phyloP scores from a whole-genome alignment of 2,329 filamentous ascomycete species.

The Paraconiothyrium brasiliense region DNA sequence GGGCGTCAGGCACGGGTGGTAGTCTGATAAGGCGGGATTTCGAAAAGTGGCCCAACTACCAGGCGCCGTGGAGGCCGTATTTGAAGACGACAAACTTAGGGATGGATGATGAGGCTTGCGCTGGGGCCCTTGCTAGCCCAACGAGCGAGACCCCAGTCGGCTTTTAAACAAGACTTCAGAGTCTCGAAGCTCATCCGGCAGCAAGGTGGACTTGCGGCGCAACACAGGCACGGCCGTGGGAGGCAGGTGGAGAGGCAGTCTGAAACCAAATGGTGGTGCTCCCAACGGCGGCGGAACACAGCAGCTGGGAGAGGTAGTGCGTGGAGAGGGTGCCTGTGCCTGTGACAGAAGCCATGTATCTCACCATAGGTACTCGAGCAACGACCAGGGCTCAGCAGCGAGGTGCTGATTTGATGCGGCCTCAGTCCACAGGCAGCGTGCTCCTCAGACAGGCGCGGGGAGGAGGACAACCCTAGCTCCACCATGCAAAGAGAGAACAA shows the following conservation, averaged over 20 bases:
- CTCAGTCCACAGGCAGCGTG: constrained; percentile 40
- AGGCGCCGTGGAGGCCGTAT: constrained; percentile 34
- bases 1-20: constrained; percentile 37
- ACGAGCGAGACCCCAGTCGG: constrained; percentile 38
- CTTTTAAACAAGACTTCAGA: constrained; percentile 38
- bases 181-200: constrained; percentile 34
- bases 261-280: constrained; percentile 45
- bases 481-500: constrained; percentile 37
- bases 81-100: constrained; percentile 39
- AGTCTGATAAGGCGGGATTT: constrained; percentile 17
- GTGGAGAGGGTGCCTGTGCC: constrained; percentile 36
- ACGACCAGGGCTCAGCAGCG: constrained; percentile 18
- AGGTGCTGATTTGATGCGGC: constrained; percentile 33
- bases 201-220: constrained; percentile 36
- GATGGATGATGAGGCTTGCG: constrained; percentile 39
- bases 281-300: constrained; percentile 42
- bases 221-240: constrained; percentile 40
- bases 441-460: constrained; percentile 42
- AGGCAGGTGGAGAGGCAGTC: constrained; percentile 40
- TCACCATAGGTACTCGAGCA: constrained; percentile 23
- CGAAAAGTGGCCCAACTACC: constrained; percentile 22
- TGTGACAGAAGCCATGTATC: constrained; percentile 41
- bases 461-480: constrained; percentile 21
- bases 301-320: constrained; percentile 43
- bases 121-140: constrained; percentile 45